These are phyloP conservation scores for Suillus paluster DNA, from an alignment of 768 basidiomycete species.

Conservation along the genomic window DNA sequence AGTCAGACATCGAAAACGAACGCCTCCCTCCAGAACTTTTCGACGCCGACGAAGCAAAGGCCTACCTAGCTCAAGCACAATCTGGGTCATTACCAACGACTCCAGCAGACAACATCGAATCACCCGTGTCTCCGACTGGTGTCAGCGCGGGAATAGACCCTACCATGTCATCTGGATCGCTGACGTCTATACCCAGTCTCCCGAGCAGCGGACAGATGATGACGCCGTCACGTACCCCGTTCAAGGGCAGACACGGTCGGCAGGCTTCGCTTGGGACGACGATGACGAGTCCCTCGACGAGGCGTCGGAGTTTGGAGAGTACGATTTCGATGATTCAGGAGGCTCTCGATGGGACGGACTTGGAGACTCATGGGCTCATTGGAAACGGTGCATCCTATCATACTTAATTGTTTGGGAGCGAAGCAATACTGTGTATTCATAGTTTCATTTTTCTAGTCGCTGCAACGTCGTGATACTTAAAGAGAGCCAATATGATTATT, in stretches of 20 bases:
- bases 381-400: constrained; percentile 24
- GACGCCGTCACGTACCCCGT: constrained; percentile 44
- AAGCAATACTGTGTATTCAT: constrained; percentile 3
- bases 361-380: constrained; percentile 33
- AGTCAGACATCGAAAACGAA: constrained; percentile 99
- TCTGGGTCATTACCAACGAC: constrained; percentile 54
- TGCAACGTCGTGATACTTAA: neutral
- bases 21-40: constrained; percentile 95
- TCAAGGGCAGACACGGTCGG: constrained; percentile 62
- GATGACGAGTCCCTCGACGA: constrained; percentile 86
- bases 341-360: constrained; percentile 78
- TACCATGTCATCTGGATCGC: constrained; percentile 23
- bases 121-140: constrained; percentile 51
- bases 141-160: constrained; percentile 45
- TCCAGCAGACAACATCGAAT: constrained; percentile 46
- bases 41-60: constrained; percentile 75
- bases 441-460: neutral
- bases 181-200: constrained; percentile 29
- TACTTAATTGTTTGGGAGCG: constrained; percentile 5
- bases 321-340: constrained; percentile 96
- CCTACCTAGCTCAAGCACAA: constrained; percentile 48
- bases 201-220: constrained; percentile 23
- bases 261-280: constrained; percentile 85
- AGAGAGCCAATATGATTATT: neutral
- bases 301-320: constrained; percentile 91